These are phyloP conservation scores for Trichosporon coremiiforme DNA, from an alignment of 1,284 basidiomycete genomes.

Conservation along the genomic window DNA sequence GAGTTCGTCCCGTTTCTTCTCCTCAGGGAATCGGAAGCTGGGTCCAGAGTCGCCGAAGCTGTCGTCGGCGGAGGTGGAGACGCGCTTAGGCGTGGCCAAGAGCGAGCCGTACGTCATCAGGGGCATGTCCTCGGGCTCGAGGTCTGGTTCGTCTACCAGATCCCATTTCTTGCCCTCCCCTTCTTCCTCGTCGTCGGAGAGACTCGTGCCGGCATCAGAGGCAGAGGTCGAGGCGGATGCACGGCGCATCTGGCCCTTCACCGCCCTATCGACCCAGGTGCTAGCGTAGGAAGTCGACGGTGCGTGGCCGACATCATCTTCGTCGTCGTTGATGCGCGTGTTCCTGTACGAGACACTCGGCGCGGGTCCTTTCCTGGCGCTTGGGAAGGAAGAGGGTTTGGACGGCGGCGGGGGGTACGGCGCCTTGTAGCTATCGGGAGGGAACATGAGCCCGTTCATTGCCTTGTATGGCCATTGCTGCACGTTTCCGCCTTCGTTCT, in stretches of 20 bases:
- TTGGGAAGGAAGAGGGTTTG: neutral
- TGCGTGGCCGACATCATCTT: slow-evolving; percentile 35
- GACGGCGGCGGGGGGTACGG: slow-evolving; percentile 62
- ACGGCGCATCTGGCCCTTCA: neutral
- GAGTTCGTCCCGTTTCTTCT: slow-evolving; percentile 71
- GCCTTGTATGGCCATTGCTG: slow-evolving; percentile 76
- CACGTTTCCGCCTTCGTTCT: slow-evolving; percentile 56
- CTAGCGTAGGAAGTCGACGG: slow-evolving; percentile 69
- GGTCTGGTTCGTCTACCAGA: slow-evolving; percentile 25
- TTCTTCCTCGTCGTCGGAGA: neutral
- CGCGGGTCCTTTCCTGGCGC: slow-evolving; percentile 54
- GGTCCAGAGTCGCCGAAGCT: slow-evolving; percentile 60
- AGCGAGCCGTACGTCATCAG: slow-evolving; percentile 93
- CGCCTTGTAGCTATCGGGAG: slow-evolving; percentile 82
- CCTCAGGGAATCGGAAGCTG: slow-evolving; percentile 71
- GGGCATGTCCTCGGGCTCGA: slow-evolving; percentile 76
- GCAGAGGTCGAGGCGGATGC: neutral
- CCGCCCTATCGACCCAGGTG: slow-evolving; percentile 67
- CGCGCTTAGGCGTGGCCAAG: slow-evolving; percentile 68
- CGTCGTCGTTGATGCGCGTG: slow-evolving; percentile 74
- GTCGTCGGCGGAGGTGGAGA: slow-evolving; percentile 72
- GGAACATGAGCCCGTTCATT: slow-evolving; percentile 83
- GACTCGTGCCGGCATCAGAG: neutral
- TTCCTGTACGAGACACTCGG: slow-evolving; percentile 73
- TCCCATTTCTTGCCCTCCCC: neutral